Conservation (phyloP, 1,284 basidiomycete species). For the Ustilago esculenta region DNA sequence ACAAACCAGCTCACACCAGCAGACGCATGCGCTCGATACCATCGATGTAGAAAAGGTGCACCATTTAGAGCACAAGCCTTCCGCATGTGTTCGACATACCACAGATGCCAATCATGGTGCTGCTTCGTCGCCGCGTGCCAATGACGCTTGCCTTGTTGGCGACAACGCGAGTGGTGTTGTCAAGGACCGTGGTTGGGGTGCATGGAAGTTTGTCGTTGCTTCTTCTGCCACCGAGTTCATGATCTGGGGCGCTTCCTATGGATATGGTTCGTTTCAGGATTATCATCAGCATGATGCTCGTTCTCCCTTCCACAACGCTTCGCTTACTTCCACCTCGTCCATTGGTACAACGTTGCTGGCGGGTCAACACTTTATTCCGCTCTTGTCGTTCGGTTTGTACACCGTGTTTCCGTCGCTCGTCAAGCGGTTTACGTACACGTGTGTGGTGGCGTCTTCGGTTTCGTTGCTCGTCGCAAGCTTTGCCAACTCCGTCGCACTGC, state of each 20-base stretch:
- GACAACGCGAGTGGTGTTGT: not conserved
- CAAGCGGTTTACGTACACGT: conserved; percentile 34
- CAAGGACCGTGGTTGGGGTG: conserved; percentile 35
- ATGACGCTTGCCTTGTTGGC: no score
- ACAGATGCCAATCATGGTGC: no score
- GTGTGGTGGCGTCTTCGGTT: conserved; percentile 22
- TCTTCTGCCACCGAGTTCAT: conserved; percentile 44
- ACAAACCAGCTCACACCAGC: not conserved
- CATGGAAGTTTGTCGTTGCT: conserved; percentile 40
- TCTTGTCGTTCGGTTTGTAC: conserved; percentile 48
- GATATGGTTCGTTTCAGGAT: conserved; percentile 62
- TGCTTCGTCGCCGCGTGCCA: no score
- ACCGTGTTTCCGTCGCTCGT: conserved; percentile 40
- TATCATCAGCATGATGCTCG: conserved; percentile 51
- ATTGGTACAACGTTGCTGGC: conserved; percentile 53
- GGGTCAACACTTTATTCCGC: conserved; percentile 50
- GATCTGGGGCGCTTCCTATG: conserved; percentile 51
- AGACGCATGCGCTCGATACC: conserved; percentile 1
- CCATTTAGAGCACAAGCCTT: no score
- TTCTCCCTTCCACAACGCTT: conserved; percentile 47
- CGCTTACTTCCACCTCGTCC: conserved; percentile 40
- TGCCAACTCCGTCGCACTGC: conserved; percentile 28
- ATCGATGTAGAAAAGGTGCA: not conserved
- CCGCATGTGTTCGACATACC: no score
- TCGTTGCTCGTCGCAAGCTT: conserved; percentile 56